Percentiles rank a stretch among this genome's conserved stretches.
Evolutionary conservation across 495 filamentous ascomycete species (phyloP).

Genomic region (Melanomma pulvis-pyrius): DNA sequence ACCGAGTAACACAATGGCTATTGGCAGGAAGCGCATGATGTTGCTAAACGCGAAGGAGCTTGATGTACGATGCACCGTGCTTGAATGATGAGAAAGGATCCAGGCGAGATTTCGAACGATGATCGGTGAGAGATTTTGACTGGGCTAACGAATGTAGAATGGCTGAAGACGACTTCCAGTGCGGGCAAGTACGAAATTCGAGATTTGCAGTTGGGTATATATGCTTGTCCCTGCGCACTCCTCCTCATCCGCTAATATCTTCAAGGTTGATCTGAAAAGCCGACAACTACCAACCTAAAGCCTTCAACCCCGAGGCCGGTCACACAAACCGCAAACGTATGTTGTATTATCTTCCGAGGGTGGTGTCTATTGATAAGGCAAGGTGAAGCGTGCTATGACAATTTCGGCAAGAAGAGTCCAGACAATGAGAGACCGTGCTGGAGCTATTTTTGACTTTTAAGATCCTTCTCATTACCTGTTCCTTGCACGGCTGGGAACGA

Average conservation of each 20-base stretch:
- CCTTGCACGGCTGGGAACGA: background rate
- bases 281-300: background rate
- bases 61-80: background rate
- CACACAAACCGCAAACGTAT: background rate
- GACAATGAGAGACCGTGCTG: background rate
- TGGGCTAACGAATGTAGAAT: background rate
- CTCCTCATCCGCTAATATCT: background rate
- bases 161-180: background rate
- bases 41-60: background rate
- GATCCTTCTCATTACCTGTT: background rate
- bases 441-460: background rate
- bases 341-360: background rate
- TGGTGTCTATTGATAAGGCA: background rate
- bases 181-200: background rate
- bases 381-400: conserved; percentile 1
- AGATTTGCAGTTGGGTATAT: conserved; percentile 4
- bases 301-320: background rate
- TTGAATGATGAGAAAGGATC: background rate
- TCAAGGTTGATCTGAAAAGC: background rate
- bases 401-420: background rate
- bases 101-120: background rate
- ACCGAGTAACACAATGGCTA: background rate
- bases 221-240: conserved; percentile 1
- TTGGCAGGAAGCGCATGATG: background rate
- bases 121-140: background rate